Evolutionary conservation across 2,329 filamentous ascomycete genomes (phyloP), one percentile per base, ranked within the genome.

Genomic region (Tolypocladium capitatum): DNA sequence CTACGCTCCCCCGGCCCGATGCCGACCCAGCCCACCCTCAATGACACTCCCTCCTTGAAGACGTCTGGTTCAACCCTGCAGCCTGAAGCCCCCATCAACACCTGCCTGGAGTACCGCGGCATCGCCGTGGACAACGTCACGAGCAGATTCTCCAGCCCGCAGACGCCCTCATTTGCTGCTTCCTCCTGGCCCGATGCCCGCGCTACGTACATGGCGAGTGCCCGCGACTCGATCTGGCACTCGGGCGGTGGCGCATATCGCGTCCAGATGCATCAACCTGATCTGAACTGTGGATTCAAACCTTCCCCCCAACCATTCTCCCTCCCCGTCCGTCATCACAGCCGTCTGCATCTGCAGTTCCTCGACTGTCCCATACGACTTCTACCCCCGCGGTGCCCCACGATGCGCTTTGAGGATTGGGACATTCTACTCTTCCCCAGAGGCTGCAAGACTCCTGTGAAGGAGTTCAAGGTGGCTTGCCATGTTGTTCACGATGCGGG

Each of bases 401-500:
- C 56, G 52, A 94, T 94, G 88, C 81, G 87, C 50, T 94, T 84
- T 72, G 78, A 87, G 56, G 81, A 87, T 58, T 94, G 87, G 88
- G 88, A 94, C 58, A 76, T 92, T 48, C 77, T 94, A 40, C 71
- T 94, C 51, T 94, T 94, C 61, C 83, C 86, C 0, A 65, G 64
- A 51, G 74, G 76, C 51, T 80, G 74, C 56, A 81, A 80, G 56
- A 62, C 84, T 13, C 88, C 88, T 1, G 65, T 90, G 48, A 85
- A 86, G 63, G 88, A 94, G 65, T 94, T 92, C 72, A 83, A 81
- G 59, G 86, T 86, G 8, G 74, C 78, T 51, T 94, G 86, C 62
- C 83, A 84, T 61, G 79, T 83, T 31, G 75, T 81, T n/a, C 68
- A 71, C 6, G 73, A 78, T 57, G 49, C 61, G 44, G 70, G 71